Percentiles rank a stretch among this genome's conserved stretches.
Conservation (phyloP, 305 asterid species). For the Lippia alba region DNA sequence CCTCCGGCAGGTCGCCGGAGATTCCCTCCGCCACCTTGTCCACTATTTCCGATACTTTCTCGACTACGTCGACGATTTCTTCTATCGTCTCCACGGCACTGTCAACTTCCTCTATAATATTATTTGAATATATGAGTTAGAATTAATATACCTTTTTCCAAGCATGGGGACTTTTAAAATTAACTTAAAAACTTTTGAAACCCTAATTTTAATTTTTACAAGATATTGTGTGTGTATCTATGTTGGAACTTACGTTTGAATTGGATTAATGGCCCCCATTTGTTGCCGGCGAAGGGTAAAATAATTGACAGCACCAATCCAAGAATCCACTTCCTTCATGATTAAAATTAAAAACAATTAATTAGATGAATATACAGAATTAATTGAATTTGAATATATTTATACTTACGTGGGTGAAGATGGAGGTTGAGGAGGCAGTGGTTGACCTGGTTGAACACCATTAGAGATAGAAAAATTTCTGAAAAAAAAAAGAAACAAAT, state of each 20-base stretch:
- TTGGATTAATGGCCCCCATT: conserved; percentile 44
- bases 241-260: conserved; percentile 39
- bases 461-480: conserved; percentile 42
- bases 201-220: background rate
- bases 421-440: conserved; percentile 52
- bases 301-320: conserved; percentile 41
- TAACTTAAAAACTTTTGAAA: background rate
- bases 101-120: conserved; percentile 55
- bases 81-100: conserved; percentile 54
- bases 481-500: background rate
- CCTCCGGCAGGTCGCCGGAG: conserved; percentile 48
- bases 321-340: conserved; percentile 50
- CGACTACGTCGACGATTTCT: conserved; percentile 50
- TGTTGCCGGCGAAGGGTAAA: conserved; percentile 48
- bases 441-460: conserved; percentile 41
- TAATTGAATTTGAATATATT: background rate
- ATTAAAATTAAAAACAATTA: background rate
- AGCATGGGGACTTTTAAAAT: background rate
- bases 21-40: conserved; percentile 64
- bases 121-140: background rate
- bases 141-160: no score
- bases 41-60: conserved; percentile 62
- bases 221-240: background rate
- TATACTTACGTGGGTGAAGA: conserved; percentile 43
- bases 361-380: no score